phyloP scores from a whole-genome alignment of 1,284 basidiomycete genomes.

The Ceraceosorus bombacis region DNA sequence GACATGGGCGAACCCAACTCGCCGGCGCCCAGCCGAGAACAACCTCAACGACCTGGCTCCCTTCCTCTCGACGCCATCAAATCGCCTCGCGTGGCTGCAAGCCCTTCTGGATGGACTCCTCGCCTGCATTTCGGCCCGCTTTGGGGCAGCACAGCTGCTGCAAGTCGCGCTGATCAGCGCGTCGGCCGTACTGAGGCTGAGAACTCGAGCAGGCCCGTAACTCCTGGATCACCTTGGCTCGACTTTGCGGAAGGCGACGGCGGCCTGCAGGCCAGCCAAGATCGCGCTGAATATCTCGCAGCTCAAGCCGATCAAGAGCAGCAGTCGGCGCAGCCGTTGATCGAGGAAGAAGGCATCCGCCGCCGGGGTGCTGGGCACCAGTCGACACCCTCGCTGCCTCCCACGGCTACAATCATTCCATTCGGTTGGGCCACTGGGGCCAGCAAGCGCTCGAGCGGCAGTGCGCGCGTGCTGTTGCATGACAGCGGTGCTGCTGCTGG shows the following conservation, averaged over 20 bases:
- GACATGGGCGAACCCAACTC: neutral
- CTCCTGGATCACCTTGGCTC: slow-evolving; percentile 18
- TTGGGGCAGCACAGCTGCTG: slow-evolving; percentile 12
- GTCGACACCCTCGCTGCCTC: neutral
- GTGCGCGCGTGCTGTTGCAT: slow-evolving; percentile 4
- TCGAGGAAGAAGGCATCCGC: neutral
- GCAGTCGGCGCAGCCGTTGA: too few species aligned
- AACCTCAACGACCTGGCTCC: neutral
- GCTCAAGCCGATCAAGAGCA: neutral
- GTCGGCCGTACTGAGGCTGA: slow-evolving; percentile 10
- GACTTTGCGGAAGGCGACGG: slow-evolving; percentile 5
- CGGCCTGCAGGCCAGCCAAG: neutral
- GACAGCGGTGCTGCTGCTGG: slow-evolving; percentile 10
- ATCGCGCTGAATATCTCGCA: neutral
- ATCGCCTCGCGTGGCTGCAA: slow-evolving; percentile 22
- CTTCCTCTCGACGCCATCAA: slow-evolving; percentile 19
- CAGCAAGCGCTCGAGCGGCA: slow-evolving; percentile 5
- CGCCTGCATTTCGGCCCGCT: slow-evolving; percentile 16
- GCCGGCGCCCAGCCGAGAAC: neutral
- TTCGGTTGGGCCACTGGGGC: slow-evolving; percentile 6
- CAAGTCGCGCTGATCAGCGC: neutral
- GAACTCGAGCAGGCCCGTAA: slow-evolving; percentile 13
- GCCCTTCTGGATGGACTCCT: slow-evolving; percentile 29
- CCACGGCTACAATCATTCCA: slow-evolving; percentile 9
- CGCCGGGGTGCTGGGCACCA: neutral